These are phyloP conservation scores for Erythrobasidium hasegawianum DNA, from an alignment of 1,284 basidiomycete species.

Conservation along the genomic window DNA sequence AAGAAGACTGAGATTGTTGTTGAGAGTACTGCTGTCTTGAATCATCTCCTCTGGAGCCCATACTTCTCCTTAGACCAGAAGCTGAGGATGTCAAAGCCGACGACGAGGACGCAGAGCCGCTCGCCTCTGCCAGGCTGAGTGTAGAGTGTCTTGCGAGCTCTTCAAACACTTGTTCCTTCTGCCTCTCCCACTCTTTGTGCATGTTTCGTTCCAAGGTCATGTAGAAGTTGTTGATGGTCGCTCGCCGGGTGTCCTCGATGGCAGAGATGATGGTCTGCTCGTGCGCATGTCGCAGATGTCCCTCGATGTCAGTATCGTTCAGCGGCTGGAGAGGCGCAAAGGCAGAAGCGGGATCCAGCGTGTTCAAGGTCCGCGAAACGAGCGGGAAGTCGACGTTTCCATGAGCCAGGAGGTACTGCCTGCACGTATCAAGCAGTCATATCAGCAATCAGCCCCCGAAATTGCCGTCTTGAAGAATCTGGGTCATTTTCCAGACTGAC, in stretches of 20 bases:
- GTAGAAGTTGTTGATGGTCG: slow-evolving; percentile 79
- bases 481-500: slow-evolving; percentile 17
- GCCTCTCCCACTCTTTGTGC: slow-evolving; percentile 79
- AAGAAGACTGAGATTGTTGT: slow-evolving; percentile 9
- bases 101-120: slow-evolving; percentile 49
- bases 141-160: slow-evolving; percentile 66
- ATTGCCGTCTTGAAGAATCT: too few species aligned
- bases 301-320: slow-evolving; percentile 80
- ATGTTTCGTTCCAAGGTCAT: slow-evolving; percentile 69
- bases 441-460: not conserved
- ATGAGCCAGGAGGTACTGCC: slow-evolving; percentile 65
- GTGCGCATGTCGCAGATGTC: slow-evolving; percentile 82
- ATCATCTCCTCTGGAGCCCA: slow-evolving; percentile 15
- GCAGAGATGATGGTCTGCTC: slow-evolving; percentile 91
- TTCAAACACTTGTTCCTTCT: slow-evolving; percentile 84
- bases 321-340: slow-evolving; percentile 84
- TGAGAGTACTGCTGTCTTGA: slow-evolving; percentile 2
- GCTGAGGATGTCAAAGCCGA: not conserved
- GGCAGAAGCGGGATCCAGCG: slow-evolving; percentile 75
- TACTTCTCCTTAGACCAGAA: slow-evolving; percentile 8
- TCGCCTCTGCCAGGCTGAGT: slow-evolving; percentile 20
- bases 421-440: slow-evolving; percentile 16
- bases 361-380: slow-evolving; percentile 70
- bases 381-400: slow-evolving; percentile 78
- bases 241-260: slow-evolving; percentile 78